These are phyloP conservation scores for Suhomyces faveliae DNA, from an alignment of 805 yeast species.

Conservation along the genomic window DNA sequence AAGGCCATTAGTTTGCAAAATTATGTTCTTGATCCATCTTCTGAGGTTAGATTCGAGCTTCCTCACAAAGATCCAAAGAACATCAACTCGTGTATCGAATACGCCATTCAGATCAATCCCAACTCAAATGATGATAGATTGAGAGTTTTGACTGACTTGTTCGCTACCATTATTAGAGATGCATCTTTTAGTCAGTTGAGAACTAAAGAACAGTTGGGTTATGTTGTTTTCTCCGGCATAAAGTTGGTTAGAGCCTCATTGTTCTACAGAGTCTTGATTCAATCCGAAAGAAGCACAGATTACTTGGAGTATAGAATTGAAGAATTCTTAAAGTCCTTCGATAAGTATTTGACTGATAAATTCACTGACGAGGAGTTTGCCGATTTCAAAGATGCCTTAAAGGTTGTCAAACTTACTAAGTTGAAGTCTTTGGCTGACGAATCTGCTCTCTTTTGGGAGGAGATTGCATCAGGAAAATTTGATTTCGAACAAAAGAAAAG, in stretches of 20 bases:
- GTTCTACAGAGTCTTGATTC: constrained; percentile 74
- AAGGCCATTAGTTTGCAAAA: constrained; percentile 31
- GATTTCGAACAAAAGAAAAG: constrained; percentile 62
- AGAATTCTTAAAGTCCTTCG: constrained; percentile 54
- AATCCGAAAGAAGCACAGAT: constrained; percentile 74
- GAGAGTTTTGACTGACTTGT: constrained; percentile 56
- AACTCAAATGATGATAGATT: constrained; percentile 22
- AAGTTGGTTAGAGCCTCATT: constrained; percentile 67
- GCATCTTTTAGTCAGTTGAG: constrained; percentile 88
- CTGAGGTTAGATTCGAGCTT: constrained; percentile 47
- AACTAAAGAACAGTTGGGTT: constrained; percentile 93
- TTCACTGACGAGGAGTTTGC: constrained; percentile 65
- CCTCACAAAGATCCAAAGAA: constrained; percentile 63
- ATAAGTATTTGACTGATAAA: constrained; percentile 39
- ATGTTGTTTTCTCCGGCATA: constrained; percentile 82
- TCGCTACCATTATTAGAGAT: constrained; percentile 74
- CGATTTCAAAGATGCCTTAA: constrained; percentile 67
- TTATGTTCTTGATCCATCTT: constrained; percentile 38
- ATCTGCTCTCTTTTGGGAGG: constrained; percentile 58
- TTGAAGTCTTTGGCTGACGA: constrained; percentile 81
- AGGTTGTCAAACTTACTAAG: constrained; percentile 64
- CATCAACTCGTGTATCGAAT: constrained; percentile 81
- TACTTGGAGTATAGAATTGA: constrained; percentile 78
- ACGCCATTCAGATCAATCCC: constrained; percentile 65
- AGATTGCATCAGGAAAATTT: constrained; percentile 73